Evolutionary conservation across 2,329 filamentous ascomycete genomes (phyloP).

Genomic region (Purpureocillium takamizusanense): DNA sequence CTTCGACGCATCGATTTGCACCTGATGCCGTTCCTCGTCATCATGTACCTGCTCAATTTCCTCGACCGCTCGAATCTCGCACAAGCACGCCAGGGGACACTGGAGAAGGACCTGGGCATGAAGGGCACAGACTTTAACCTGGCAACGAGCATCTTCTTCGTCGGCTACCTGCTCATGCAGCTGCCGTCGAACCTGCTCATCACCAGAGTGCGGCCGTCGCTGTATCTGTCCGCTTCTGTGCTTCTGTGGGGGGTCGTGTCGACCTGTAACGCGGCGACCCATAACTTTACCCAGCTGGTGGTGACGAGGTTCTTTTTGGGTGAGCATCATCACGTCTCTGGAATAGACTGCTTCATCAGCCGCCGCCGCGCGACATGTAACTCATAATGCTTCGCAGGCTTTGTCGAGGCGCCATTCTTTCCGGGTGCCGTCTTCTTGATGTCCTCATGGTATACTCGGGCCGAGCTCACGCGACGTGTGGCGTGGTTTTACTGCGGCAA

Average conservation of each 20-base stretch:
- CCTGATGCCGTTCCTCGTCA: slow-evolving; percentile 41
- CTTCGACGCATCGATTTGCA: slow-evolving; percentile 42
- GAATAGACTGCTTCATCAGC: too few relatives aligned
- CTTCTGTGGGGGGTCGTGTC: slow-evolving; percentile 26
- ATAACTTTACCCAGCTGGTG: slow-evolving; percentile 31
- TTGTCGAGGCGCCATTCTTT: slow-evolving; percentile 41
- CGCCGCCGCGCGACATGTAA: background rate
- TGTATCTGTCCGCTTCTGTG: slow-evolving; percentile 42
- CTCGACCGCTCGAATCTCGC: slow-evolving; percentile 44
- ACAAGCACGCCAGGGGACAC: slow-evolving; percentile 42
- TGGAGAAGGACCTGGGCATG: slow-evolving; percentile 24
- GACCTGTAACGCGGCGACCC: slow-evolving; percentile 36
- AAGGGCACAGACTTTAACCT: too few relatives aligned
- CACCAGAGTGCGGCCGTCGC: slow-evolving; percentile 41
- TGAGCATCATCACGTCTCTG: background rate
- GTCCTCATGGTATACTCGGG: slow-evolving; percentile 35
- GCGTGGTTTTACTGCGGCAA: slow-evolving; percentile 51
- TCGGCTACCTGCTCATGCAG: slow-evolving; percentile 53
- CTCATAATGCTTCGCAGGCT: slow-evolving; percentile 8
- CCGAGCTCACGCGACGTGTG: slow-evolving; percentile 46
- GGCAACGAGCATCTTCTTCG: slow-evolving; percentile 35
- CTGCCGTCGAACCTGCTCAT: slow-evolving; percentile 51
- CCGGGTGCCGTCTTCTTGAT: slow-evolving; percentile 38
- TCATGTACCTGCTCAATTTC: slow-evolving; percentile 49
- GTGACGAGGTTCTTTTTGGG: slow-evolving; percentile 37